phyloP scores from a whole-genome alignment of 148 eudicot genomes.

The Drosera capensis region DNA sequence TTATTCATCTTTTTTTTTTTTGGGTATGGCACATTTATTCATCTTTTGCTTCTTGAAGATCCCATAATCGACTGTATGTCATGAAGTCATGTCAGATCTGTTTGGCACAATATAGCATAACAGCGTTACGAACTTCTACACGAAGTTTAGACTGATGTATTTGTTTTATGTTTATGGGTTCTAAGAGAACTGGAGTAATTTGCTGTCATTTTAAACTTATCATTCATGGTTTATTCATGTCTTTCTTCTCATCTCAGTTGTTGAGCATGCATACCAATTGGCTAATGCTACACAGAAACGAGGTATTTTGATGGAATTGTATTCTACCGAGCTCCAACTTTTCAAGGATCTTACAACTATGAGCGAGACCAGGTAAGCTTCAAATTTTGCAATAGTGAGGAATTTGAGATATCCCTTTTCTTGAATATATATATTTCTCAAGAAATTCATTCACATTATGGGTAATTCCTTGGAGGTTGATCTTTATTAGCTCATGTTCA shows the following conservation, averaged over 20 bases:
- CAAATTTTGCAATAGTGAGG: neutral
- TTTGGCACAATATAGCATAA: neutral
- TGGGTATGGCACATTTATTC: neutral
- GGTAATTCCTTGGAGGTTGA: neutral
- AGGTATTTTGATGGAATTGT: slow-evolving; percentile 65
- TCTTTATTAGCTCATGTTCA: too few species aligned
- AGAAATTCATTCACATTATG: neutral
- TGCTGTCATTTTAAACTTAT: neutral
- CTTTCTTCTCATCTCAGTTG: slow-evolving; percentile 28
- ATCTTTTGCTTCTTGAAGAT: neutral
- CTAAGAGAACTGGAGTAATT: neutral
- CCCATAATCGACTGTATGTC: neutral
- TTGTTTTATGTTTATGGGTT: neutral
- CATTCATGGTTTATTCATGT: neutral
- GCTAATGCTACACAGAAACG: slow-evolving; percentile 78
- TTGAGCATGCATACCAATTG: slow-evolving; percentile 73
- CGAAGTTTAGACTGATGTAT: neutral
- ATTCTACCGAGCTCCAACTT: slow-evolving; percentile 86
- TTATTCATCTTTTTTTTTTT: neutral
- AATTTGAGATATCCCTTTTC: neutral
- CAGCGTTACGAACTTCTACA: neutral
- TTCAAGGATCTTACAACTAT: slow-evolving; percentile 65
- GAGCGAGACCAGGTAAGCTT: slow-evolving; percentile 57
- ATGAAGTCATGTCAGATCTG: neutral
- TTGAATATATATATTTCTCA: neutral